Conservation (phyloP, 768 basidiomycete genomes). For the Lactarius akahatsu region DNA sequence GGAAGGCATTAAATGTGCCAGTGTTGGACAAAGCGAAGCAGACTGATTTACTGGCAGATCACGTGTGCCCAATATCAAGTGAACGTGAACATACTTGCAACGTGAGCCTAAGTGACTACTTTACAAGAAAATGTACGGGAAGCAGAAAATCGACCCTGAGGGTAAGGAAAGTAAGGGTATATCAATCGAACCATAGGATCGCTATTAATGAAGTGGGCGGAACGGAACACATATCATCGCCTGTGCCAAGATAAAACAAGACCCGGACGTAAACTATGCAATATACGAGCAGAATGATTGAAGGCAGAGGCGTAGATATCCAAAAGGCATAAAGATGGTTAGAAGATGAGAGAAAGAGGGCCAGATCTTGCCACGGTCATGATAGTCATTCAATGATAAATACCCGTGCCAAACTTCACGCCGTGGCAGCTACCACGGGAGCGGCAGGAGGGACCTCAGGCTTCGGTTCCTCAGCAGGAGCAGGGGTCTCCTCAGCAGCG, state of each 20-base stretch:
- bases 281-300: constrained; percentile 31
- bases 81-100: constrained; percentile 23
- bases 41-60: neutral
- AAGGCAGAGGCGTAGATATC: constrained; percentile 36
- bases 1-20: constrained; percentile 52
- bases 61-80: neutral
- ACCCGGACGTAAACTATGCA: constrained; percentile 56
- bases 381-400: constrained; percentile 37
- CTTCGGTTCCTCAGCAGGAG: constrained; percentile 36
- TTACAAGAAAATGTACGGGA: constrained; percentile 57
- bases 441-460: constrained; percentile 50
- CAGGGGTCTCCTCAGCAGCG: constrained; percentile 35
- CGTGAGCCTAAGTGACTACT: constrained; percentile 45
- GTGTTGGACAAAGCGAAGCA: neutral
- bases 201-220: constrained; percentile 63
- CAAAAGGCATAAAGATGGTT: constrained; percentile 36
- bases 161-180: constrained; percentile 45
- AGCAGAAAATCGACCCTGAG: constrained; percentile 55
- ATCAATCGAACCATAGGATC: constrained; percentile 48
- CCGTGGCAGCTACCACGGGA: constrained; percentile 75
- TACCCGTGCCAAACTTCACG: constrained; percentile 56
- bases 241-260: constrained; percentile 48
- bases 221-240: constrained; percentile 59
- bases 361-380: constrained; percentile 31
- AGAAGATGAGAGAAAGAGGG: constrained; percentile 31